Percentiles rank a stretch among this genome's conserved stretches.
Conservation (phyloP, 2,329 filamentous ascomycete species). For the Beauveria scarabaeidicola region DNA sequence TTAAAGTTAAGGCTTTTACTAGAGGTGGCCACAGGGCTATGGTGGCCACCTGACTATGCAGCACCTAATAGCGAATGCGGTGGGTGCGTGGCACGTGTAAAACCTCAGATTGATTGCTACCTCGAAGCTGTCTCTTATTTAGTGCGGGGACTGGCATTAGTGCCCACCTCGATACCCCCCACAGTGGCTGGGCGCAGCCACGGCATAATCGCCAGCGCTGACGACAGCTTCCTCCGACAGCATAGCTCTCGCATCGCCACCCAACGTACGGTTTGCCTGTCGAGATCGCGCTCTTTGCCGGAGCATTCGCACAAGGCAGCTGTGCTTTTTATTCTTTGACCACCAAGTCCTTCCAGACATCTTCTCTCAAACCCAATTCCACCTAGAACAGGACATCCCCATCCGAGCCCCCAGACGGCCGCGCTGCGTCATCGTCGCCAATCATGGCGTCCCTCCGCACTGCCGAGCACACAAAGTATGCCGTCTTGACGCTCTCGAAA, state of each 20-base stretch:
- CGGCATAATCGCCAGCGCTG: conserved; percentile 11
- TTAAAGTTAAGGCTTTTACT: too few relatives aligned
- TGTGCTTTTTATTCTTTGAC: not conserved
- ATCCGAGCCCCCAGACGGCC: conserved; percentile 7
- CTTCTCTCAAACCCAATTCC: not conserved
- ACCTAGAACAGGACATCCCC: conserved; percentile 1
- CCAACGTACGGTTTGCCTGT: not conserved
- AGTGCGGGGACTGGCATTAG: not conserved
- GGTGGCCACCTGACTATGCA: too few relatives aligned
- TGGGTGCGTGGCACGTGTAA: too few relatives aligned
- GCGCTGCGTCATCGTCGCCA: conserved; percentile 5
- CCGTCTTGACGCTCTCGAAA: not conserved
- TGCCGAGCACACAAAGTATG: conserved; percentile 11
- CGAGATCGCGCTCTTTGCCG: not conserved
- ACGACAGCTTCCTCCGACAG: conserved; percentile 13
- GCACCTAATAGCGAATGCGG: too few relatives aligned
- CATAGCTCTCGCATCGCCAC: conserved; percentile 4
- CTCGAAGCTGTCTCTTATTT: not conserved
- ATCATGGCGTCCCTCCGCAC: conserved; percentile 11
- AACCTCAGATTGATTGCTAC: too few relatives aligned
- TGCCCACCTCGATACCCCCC: not conserved
- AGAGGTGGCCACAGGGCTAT: too few relatives aligned
- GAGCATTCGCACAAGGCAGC: not conserved
- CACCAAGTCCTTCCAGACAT: not conserved
- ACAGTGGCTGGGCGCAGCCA: conserved; percentile 12